Conservation (phyloP, 805 yeast species). For the Yamadazyma phyllophila region DNA sequence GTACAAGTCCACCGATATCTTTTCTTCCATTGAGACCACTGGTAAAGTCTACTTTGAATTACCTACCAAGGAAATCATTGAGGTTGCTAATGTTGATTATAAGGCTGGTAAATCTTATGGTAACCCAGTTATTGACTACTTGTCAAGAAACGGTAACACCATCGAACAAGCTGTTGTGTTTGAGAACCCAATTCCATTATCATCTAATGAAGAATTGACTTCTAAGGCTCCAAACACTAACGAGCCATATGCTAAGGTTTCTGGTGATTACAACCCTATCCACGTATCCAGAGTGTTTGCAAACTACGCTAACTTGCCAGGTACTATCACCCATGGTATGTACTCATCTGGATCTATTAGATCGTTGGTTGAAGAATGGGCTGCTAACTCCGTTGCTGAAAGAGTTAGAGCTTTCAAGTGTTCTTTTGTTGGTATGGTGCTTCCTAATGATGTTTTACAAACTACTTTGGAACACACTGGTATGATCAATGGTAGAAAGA, state of each 20-base stretch:
- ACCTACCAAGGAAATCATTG: constrained; percentile 85
- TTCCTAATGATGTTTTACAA: constrained; percentile 87
- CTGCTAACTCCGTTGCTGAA: constrained; percentile 93
- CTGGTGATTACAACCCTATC: constrained; percentile 98
- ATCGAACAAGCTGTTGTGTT: constrained; percentile 91
- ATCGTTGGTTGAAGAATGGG: constrained; percentile 95
- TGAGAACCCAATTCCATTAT: constrained; percentile 86
- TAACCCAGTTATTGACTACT: constrained; percentile 95
- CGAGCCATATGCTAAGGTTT: constrained; percentile 94
- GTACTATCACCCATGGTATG: constrained; percentile 99
- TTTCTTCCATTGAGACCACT: constrained; percentile 72
- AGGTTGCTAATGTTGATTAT: constrained; percentile 80
- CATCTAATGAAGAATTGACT: constrained; percentile 57
- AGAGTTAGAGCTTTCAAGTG: constrained; percentile 95
- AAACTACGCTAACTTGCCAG: constrained; percentile 88
- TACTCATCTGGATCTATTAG: constrained; percentile 95
- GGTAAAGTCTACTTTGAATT: constrained; percentile 87
- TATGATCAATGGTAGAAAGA: constrained; percentile 99
- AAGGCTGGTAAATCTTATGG: constrained; percentile 93
- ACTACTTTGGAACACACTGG: constrained; percentile 93
- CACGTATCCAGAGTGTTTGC: constrained; percentile 97
- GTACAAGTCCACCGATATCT: constrained; percentile 73
- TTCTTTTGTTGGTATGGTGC: constrained; percentile 92
- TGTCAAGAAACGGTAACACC: constrained; percentile 85
- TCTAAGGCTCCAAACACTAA: constrained; percentile 92